Base-by-base conservation (phyloP, 805 yeast species). In the Spencermartinsiella europaea region DNA sequence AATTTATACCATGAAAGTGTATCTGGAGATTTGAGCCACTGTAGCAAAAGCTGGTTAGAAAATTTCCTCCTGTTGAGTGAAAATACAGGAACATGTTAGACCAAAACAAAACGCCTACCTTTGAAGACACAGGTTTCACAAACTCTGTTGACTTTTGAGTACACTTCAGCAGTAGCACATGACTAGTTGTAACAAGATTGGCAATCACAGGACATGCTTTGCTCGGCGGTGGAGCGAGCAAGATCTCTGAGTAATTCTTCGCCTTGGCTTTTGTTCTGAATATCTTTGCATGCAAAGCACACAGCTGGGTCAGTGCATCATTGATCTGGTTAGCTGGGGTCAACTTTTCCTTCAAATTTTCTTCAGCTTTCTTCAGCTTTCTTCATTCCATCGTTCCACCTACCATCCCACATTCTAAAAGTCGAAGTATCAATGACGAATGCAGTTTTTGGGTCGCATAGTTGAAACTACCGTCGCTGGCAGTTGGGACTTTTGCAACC, bases 101-200 rank as follows among this genome's bases (percentile, higher is more conserved):
- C n/a, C n/a, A n/a, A n/a, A n/a, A n/a, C n/a, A n/a, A n/a, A n/a
- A n/a, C n/a, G n/a, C n/a, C 19, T 19, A 41, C 51, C 44, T 34
- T 31, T 15, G 39, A 40, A 2, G 42, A 28, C 5, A 41, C 27
- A 7, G 43, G 45, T 35, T 45, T 47, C 19, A 21, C 37, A n/a
- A 17, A 8, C 15, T 46, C 31, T 20, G 47, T 42, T 5, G 37
- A 38, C 25, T 44, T 44, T 21, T 44, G 47, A n/a, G 39, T 33
- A 8, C 45, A 31, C 31, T 45, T 45, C 28, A 45, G 31, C 21
- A 45, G 45, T 7, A 40, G 37, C 4, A 41, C 19, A 15, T 45
- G 48, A 12, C 19, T 35, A 14, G 44, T 40, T 14, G 40, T 44
- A 3, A 45, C 45, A 7, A 45, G 17, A n/a, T 35, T 41, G 3